These are phyloP conservation scores for Penicillium riverlandense DNA, from an alignment of 495 filamentous ascomycete species.

Conservation along the genomic window DNA sequence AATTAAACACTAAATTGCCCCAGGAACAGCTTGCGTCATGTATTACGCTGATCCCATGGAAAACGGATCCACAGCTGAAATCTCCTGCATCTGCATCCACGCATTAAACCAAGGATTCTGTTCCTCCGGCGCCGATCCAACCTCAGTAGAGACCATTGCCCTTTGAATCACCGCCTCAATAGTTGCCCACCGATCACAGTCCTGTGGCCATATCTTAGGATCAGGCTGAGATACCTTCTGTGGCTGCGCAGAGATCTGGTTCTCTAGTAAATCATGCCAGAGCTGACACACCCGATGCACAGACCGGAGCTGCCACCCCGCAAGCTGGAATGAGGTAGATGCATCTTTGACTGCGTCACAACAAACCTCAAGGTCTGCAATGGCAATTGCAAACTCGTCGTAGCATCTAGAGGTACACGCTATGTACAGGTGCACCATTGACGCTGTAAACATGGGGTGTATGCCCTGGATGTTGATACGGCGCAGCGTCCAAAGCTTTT, in stretches of 20 bases:
- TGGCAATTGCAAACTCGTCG: not conserved
- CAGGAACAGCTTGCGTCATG: no score
- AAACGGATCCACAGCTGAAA: slow-evolving; percentile 1
- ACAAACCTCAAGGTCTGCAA: slow-evolving; percentile 1
- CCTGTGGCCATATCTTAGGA: no score
- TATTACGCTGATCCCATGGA: not conserved
- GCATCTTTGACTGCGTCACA: slow-evolving; percentile 3
- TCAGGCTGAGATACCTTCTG: no score
- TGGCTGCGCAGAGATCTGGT: no score
- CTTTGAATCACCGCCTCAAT: no score
- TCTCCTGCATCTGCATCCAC: slow-evolving; percentile 5
- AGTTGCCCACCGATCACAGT: no score
- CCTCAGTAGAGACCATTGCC: not conserved
- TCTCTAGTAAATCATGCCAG: not conserved
- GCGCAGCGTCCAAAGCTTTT: not conserved
- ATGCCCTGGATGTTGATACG: slow-evolving; percentile 5
- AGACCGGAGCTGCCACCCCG: slow-evolving; percentile 2
- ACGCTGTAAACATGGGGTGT: slow-evolving; percentile 4
- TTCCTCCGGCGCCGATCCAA: not conserved
- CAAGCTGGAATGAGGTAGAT: not conserved
- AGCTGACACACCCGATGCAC: slow-evolving; percentile 1
- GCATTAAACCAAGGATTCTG: slow-evolving; percentile 1
- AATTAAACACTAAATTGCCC: no score
- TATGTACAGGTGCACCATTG: slow-evolving; percentile 4
- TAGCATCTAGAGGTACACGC: slow-evolving; percentile 1